Evolutionary conservation across 1,284 basidiomycete genomes (phyloP), one percentile per base, ranked within the genome.

Genomic region (Phlebopus sp.): DNA sequence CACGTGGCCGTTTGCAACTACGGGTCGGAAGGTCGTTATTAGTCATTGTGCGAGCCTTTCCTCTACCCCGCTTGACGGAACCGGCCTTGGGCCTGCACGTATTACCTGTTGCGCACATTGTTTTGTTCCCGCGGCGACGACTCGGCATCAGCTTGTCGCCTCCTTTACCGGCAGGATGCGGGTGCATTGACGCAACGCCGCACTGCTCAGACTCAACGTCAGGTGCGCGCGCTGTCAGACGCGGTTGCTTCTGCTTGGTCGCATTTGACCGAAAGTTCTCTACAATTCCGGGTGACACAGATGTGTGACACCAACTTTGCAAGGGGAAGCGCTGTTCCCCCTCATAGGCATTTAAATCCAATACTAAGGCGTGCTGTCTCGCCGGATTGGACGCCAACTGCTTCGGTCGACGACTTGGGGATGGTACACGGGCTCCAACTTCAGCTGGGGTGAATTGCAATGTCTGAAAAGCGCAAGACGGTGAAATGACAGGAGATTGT

Each of bases 381-480:
- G 17, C 11, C 37, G 39, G 34, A 47, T 42, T 29, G 35, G 49
- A 11, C 29, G 37, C 18, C 37, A 47, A 13, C 30, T 50, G 56
- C 35, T 62, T 62, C 30, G 44, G 21, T 21, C 32, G 48, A 42
- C 51, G 51, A 29, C 46, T 37, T 15, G 42, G 4, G n/a, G 49
- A 21, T 15, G 39, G 42, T 5, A 25, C 36, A 25, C 19, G 18
- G 19, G 37, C 14, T 19, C 25, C 39, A 8, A 9, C 21, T 31
- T 9, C 11, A 6, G 27, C 40, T 27, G 25, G 50, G 23, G 1
- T 34, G 18, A 18, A 25, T 39, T 21, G 44, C 41, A 32, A 54
- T 63, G 7, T 63, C 58, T 51, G 62, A 17, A 58, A 59, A 18
- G 37, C 45, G 49, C 61, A 53, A 27, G 55, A 57, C n/a, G 53